Percentiles rank a stretch among this genome's conserved stretches.
These are phyloP conservation scores for Aaosphaeria arxii DNA, from an alignment of 2,329 filamentous ascomycete genomes.

Conservation along the genomic window DNA sequence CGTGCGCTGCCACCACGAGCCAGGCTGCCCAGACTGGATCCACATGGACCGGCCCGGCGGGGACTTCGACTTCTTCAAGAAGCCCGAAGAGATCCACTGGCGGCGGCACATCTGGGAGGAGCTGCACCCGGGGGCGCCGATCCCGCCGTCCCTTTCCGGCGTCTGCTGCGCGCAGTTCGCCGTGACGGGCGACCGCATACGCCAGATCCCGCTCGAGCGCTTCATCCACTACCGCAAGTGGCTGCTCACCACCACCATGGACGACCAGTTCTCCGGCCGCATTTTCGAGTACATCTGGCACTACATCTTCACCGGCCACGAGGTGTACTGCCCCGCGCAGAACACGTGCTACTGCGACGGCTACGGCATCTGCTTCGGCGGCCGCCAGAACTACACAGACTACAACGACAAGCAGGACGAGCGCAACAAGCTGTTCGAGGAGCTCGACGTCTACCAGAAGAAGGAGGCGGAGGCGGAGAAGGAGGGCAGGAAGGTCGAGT, in stretches of 20 bases:
- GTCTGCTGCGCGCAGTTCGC: constrained; percentile 59
- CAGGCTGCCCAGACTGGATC: constrained; percentile 60
- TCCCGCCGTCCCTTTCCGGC: constrained; percentile 35
- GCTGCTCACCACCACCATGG: constrained; percentile 41
- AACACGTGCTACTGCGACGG: constrained; percentile 59
- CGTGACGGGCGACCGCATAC: constrained; percentile 48
- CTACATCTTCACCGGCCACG: constrained; percentile 40
- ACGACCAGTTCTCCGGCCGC: constrained; percentile 37
- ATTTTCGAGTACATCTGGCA: constrained; percentile 42
- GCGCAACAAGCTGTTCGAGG: constrained; percentile 39
- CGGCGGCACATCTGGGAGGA: constrained; percentile 36
- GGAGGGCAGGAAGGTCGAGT: constrained; percentile 18
- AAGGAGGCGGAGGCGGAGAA: constrained; percentile 32
- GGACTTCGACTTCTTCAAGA: constrained; percentile 38
- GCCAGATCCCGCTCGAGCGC: constrained; percentile 49
- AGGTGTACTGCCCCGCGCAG: constrained; percentile 37
- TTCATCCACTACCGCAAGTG: constrained; percentile 54
- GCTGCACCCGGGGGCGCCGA: constrained; percentile 40
- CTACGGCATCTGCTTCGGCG: constrained; percentile 61
- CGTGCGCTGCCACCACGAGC: constrained; percentile 56
- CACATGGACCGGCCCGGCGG: constrained; percentile 43
- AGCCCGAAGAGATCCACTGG: constrained; percentile 39
- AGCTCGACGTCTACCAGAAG: constrained; percentile 40
- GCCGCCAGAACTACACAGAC: constrained; percentile 46
- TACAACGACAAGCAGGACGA: constrained; percentile 48